phyloP scores from a whole-genome alignment of 768 basidiomycete species.

The Leucocoprinus leucothites region DNA sequence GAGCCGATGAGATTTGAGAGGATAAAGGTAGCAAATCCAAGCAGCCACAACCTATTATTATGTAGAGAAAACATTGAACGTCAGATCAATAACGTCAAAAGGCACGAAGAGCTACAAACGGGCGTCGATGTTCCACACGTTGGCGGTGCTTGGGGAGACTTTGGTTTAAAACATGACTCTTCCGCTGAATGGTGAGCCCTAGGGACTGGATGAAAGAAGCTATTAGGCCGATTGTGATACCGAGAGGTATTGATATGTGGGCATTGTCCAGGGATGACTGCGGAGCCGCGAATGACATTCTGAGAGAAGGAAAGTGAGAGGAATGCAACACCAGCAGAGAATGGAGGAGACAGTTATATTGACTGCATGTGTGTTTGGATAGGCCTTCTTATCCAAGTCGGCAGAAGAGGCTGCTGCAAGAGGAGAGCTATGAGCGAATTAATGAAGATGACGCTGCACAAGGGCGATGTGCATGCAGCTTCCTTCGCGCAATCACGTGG shows the following conservation, averaged over 20 bases:
- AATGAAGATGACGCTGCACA: neutral
- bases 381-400: neutral
- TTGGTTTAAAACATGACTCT: constrained; percentile 88
- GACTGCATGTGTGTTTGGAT: constrained; percentile 4
- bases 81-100: neutral
- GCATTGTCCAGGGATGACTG: neutral
- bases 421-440: neutral
- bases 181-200: constrained; percentile 89
- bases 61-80: neutral
- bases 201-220: constrained; percentile 88
- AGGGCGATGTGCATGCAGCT: neutral
- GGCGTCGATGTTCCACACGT: constrained; percentile 72
- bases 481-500: neutral
- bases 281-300: neutral
- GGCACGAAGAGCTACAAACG: constrained; percentile 44
- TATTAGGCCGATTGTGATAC: constrained; percentile 63
- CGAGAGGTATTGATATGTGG: constrained; percentile 45
- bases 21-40: constrained; percentile 85
- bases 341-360: constrained; percentile 1
- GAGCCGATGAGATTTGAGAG: constrained; percentile 87
- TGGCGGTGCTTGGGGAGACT: constrained; percentile 59
- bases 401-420: neutral
- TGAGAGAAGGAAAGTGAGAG: neutral
- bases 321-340: neutral
- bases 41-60: constrained; percentile 68